Percentiles rank a stretch among this genome's conserved stretches.
phyloP scores from a whole-genome alignment of 306 rosid genomes.

The Rosa chinensis region DNA sequence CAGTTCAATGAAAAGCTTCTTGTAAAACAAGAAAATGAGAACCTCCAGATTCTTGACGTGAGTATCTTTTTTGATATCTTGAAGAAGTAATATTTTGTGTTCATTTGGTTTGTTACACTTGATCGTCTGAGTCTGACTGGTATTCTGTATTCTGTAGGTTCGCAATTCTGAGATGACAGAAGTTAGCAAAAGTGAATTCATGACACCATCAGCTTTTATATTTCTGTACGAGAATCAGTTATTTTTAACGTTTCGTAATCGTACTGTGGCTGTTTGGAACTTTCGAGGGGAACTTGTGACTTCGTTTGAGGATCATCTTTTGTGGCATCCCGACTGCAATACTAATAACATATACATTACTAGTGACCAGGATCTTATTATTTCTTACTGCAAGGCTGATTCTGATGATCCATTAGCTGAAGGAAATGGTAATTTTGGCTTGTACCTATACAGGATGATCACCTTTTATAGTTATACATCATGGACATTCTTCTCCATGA shows the following conservation, averaged over 20 bases:
- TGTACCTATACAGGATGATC: background rate
- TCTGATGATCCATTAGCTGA: conserved; percentile 75
- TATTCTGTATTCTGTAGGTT: conserved; percentile 45
- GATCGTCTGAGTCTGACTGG: conserved; percentile 27
- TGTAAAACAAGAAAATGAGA: conserved; percentile 95
- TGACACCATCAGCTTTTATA: conserved; percentile 95
- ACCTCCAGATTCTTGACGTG: conserved; percentile 94
- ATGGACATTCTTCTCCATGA: background rate
- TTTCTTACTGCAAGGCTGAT: conserved; percentile 92
- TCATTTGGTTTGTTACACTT: conserved; percentile 10
- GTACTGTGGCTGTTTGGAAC: conserved; percentile 92
- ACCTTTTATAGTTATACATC: background rate
- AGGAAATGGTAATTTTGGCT: conserved; percentile 63
- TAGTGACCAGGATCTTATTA: conserved; percentile 92
- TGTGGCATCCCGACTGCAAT: conserved; percentile 98
- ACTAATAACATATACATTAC: conserved; percentile 91
- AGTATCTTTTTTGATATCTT: conserved; percentile 28
- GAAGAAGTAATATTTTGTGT: conserved; percentile 9
- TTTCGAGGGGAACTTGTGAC: conserved; percentile 95
- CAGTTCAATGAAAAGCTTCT: conserved; percentile 97
- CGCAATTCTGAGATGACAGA: conserved; percentile 71
- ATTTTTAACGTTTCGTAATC: conserved; percentile 81
- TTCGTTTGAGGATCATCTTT: conserved; percentile 86
- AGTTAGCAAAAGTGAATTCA: conserved; percentile 73
- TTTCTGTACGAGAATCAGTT: conserved; percentile 87